Evolutionary conservation across 805 yeast genomes (phyloP), one percentile per base, ranked within the genome.

Genomic region (Kodamaea kakaduensis): DNA sequence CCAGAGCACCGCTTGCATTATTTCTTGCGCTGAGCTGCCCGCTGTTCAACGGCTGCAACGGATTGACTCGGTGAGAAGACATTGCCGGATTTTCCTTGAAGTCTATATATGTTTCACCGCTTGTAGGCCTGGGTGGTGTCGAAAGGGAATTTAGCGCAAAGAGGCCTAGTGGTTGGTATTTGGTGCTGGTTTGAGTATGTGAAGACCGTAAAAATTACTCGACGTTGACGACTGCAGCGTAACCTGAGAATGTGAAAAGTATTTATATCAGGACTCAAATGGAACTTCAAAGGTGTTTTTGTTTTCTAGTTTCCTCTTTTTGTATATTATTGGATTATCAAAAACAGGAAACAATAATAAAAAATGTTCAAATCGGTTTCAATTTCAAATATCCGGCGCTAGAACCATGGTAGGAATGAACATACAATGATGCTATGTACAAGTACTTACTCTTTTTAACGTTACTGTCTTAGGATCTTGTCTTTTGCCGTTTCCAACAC

Each of bases 41-140:
- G 48, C 58, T 67, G 48, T 71, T 73, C 39, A 75, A 61, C 36
- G 79, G 73, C 50, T 75, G 79, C 46, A 75, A 67, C 19, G 79
- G 77, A 49, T 73, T 72, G 15, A 44, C 35, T 25, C 48, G 43
- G 28, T 38, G 35, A 17, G 37, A 29, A 8, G 45, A 38, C 45
- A 38, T 37, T n/a, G 10, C 25, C 22, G 29, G 14, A 8, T 17
- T n/a, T 29, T 18, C 12, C 6, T 15, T 6, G 12, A 14, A 16
- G 9, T 15, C 12, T 10, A 9, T 15, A 5, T 26, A 16, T 26
- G 19, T n/a, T 26, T 26, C 17, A 16, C 19, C 29, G 18, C 29
- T 26, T n/a, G n/a, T 21, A 21, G 9, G 24, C 24, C 24, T 9
- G n/a, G n/a, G 24, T 21, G n/a, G n/a, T n/a, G n/a, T n/a, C n/a